A percentile compares a stretch with the other conserved stretches of the same genome.
Evolutionary conservation across 2,329 filamentous ascomycete genomes (phyloP).

Genomic region (Epichloe elymi): DNA sequence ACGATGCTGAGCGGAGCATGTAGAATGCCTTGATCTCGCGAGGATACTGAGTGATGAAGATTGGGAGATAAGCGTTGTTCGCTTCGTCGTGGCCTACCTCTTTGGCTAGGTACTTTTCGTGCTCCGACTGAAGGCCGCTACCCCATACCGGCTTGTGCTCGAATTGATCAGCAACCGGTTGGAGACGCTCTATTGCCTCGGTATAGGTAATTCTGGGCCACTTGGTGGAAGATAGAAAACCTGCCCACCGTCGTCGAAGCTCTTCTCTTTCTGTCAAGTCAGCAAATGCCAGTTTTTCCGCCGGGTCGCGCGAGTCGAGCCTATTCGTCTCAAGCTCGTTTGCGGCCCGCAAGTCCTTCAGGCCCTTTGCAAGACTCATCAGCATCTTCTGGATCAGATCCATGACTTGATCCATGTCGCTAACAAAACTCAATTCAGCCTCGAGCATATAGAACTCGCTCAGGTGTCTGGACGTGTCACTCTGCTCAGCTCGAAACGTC

Average conservation of each 20-base stretch:
- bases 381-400: constrained; percentile 70
- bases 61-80: constrained; percentile 43
- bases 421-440: constrained; percentile 71
- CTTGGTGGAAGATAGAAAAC: constrained; percentile 34
- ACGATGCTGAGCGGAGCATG: constrained; percentile 29
- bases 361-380: constrained; percentile 31
- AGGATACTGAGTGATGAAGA: constrained; percentile 95
- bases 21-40: constrained; percentile 80
- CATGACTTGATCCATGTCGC: constrained; percentile 60
- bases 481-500: constrained; percentile 85
- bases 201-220: constrained; percentile 83
- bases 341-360: constrained; percentile 29
- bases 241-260: constrained; percentile 59
- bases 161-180: constrained; percentile 49
- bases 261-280: constrained; percentile 28
- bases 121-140: constrained; percentile 70
- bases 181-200: constrained; percentile 58
- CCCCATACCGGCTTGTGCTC: constrained; percentile 57
- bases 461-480: constrained; percentile 83
- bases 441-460: constrained; percentile 99
- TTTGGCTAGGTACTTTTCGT: constrained; percentile 77
- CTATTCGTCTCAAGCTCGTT: constrained; percentile 29
- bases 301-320: constrained; percentile 22
- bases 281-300: constrained; percentile 29
- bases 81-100: constrained; percentile 38